A percentile compares a stretch with the other conserved stretches of the same genome.
Conservation (phyloP, 257 asterid genomes). For the Solanum gandarillasii region DNA sequence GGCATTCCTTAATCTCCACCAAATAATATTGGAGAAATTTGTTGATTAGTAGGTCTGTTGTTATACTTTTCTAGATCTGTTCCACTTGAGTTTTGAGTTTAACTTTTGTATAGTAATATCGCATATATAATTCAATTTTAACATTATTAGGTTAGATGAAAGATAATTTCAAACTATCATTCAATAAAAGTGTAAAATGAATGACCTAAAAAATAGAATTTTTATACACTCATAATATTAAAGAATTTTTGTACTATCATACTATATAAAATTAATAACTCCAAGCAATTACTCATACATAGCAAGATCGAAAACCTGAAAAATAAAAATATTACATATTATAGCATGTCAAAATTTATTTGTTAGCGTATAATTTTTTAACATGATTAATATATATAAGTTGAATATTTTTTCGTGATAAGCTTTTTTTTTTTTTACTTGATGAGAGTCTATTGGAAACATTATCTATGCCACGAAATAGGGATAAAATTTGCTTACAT, state of each 20-base stretch:
- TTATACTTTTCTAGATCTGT: neutral
- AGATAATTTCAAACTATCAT: neutral
- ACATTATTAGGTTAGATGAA: neutral
- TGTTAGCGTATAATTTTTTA: neutral
- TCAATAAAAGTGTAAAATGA: neutral
- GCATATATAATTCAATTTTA: neutral
- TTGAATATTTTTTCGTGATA: neutral
- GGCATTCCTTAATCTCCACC: neutral
- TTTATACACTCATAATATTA: neutral
- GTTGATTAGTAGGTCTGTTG: neutral
- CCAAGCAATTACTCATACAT: neutral
- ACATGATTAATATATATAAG: neutral
- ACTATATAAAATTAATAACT: neutral
- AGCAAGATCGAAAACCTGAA: too few species aligned
- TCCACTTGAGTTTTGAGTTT: neutral
- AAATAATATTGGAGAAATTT: neutral
- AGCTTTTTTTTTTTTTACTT: neutral
- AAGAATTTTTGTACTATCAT: neutral
- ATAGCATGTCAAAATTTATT: neutral
- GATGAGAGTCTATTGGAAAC: neutral
- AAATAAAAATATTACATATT: neutral
- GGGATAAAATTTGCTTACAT: neutral
- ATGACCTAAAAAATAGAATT: neutral
- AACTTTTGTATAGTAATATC: neutral
- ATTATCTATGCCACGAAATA: neutral